Conservation (phyloP, 306 rosid genomes). For the Alnus rubra region DNA sequence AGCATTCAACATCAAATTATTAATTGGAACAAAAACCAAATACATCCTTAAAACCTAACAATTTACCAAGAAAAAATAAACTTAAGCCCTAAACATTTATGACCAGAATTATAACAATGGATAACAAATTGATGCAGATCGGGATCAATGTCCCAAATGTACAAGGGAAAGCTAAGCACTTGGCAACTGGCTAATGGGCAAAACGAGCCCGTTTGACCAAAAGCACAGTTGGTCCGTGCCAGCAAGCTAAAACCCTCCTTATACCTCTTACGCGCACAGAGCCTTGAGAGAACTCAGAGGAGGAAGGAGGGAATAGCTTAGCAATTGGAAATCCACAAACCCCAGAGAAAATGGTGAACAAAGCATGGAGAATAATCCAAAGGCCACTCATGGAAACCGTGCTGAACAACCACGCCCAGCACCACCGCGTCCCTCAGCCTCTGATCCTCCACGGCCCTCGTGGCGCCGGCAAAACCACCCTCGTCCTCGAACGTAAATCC, state of each 20-base stretch:
- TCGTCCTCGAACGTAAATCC: constrained; percentile 70
- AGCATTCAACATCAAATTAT: too few relatives aligned
- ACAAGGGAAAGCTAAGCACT: not conserved
- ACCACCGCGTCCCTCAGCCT: constrained; percentile 84
- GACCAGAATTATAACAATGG: too few relatives aligned
- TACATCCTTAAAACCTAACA: too few relatives aligned
- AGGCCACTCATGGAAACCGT: constrained; percentile 81
- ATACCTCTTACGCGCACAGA: constrained; percentile 11
- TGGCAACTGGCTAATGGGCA: not conserved
- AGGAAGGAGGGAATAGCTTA: not conserved
- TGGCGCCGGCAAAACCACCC: constrained; percentile 93
- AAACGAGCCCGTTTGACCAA: not conserved
- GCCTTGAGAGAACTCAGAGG: not conserved
- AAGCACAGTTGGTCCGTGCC: not conserved
- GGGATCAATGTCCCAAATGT: not conserved
- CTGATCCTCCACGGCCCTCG: constrained; percentile 91
- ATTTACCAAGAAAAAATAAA: too few relatives aligned
- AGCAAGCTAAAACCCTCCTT: constrained; percentile 50
- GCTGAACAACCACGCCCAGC: constrained; percentile 85
- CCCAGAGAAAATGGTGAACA: constrained; percentile 49
- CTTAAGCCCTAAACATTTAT: too few relatives aligned
- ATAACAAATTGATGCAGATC: too few relatives aligned
- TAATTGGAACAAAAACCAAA: too few relatives aligned
- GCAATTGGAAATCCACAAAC: not conserved
- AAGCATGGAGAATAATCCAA: constrained; percentile 80